Conservation (phyloP, 768 basidiomycete genomes). For the Kwoniella europaea region DNA sequence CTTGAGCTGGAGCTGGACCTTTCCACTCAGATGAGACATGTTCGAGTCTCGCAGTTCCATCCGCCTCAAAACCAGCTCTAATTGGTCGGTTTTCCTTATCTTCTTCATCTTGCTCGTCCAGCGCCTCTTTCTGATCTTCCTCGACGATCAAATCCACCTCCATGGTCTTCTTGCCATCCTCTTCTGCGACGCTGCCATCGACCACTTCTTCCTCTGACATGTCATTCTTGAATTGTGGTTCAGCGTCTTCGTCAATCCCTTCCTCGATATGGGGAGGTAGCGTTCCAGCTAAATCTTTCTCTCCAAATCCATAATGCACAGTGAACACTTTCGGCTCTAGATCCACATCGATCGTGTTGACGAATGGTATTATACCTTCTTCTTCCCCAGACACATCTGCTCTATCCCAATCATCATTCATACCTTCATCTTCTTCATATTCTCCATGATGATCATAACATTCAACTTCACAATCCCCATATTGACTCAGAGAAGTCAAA, state of each 20-base stretch:
- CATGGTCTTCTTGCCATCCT: neutral
- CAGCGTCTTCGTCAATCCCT: neutral
- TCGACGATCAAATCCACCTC: neutral
- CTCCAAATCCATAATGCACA: neutral
- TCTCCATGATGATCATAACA: neutral
- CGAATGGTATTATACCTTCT: neutral
- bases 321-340: neutral
- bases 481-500: neutral
- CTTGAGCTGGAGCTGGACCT: neutral
- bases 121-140: neutral
- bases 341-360: neutral
- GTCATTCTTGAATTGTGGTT: neutral
- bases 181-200: neutral
- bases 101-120: neutral
- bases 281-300: neutral
- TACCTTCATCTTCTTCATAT: neutral
- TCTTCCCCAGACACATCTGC: neutral
- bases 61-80: no score
- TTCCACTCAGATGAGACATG: neutral
- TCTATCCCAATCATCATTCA: neutral
- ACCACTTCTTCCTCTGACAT: neutral
- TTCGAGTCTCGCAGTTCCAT: neutral
- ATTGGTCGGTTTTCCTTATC: neutral
- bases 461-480: neutral
- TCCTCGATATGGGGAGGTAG: neutral